Evolutionary conservation across 2,329 filamentous ascomycete genomes (phyloP).

Genomic region (Epichloe gansuensis): DNA sequence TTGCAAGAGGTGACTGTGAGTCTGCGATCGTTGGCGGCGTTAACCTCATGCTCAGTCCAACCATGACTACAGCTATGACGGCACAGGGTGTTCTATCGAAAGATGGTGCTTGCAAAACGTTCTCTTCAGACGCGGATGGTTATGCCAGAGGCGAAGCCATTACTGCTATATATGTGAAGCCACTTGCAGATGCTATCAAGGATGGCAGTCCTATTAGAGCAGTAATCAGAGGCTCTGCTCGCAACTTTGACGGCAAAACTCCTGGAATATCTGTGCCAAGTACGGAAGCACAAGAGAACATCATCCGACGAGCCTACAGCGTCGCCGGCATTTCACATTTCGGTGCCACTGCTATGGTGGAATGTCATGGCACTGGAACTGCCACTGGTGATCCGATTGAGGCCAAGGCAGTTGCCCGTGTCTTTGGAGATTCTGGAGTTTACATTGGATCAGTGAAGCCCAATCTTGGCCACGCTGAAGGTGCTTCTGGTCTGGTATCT

Average conservation of each 20-base stretch:
- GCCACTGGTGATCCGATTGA: slow-evolving; percentile 25
- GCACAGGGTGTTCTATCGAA: slow-evolving; percentile 25
- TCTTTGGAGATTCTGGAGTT: slow-evolving; percentile 16
- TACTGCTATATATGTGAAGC: slow-evolving; percentile 32
- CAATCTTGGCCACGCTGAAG: slow-evolving; percentile 33
- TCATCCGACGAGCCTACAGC: slow-evolving; percentile 21
- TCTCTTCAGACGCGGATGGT: slow-evolving; percentile 34
- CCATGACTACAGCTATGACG: slow-evolving; percentile 15
- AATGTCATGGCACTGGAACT: slow-evolving; percentile 30
- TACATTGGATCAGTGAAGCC: slow-evolving; percentile 24
- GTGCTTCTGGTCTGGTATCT: slow-evolving; percentile 27
- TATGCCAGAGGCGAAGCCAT: slow-evolving; percentile 39
- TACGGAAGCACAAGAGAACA: slow-evolving; percentile 16
- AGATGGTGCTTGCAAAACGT: slow-evolving; percentile 21
- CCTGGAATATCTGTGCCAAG: slow-evolving; percentile 29
- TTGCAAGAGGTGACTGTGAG: slow-evolving; percentile 13
- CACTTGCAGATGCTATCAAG: slow-evolving; percentile 30
- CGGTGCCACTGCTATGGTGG: slow-evolving; percentile 20
- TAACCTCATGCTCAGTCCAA: slow-evolving; percentile 19
- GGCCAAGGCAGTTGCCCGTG: slow-evolving; percentile 18
- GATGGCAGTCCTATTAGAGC: slow-evolving; percentile 32
- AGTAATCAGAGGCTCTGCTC: slow-evolving; percentile 24
- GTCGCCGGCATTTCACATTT: slow-evolving; percentile 15
- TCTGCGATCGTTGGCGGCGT: slow-evolving; percentile 19
- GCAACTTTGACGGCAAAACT: slow-evolving; percentile 31